Percentiles rank a stretch among this genome's conserved stretches.
Conservation (phyloP, 2,329 filamentous ascomycete genomes). For the Cercospora zeae-maydis region DNA sequence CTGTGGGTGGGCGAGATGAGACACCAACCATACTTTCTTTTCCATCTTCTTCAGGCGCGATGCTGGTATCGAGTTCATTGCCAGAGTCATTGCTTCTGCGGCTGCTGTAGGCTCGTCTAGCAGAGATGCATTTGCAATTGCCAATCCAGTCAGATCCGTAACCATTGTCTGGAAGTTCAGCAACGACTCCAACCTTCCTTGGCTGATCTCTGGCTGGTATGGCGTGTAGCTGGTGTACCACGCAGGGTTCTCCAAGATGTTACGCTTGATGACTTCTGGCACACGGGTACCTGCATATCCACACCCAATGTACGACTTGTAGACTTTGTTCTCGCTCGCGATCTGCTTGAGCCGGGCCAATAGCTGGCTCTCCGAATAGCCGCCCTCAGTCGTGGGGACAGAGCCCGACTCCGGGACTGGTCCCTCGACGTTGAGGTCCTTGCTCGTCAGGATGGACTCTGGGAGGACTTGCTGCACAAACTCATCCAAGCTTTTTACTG, state of each 20-base stretch:
- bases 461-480: conserved; percentile 85
- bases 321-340: conserved; percentile 59
- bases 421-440: conserved; percentile 57
- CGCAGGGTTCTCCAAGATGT: conserved; percentile 85
- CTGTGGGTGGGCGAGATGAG: conserved; percentile 76
- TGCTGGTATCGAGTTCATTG: conserved; percentile 68
- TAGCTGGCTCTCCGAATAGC: conserved; percentile 59
- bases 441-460: conserved; percentile 67
- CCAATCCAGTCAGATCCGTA: conserved; percentile 78
- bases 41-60: conserved; percentile 65
- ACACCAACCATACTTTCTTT: conserved; percentile 81
- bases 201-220: conserved; percentile 95
- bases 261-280: conserved; percentile 86
- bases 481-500: conserved; percentile 68
- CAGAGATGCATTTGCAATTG: conserved; percentile 86
- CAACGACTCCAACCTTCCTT: conserved; percentile 85
- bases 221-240: conserved; percentile 99
- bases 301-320: conserved; percentile 71
- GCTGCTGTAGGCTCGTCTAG: conserved; percentile 90
- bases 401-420: conserved; percentile 44
- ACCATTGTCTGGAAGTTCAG: conserved; percentile 96
- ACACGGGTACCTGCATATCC: conserved; percentile 87
- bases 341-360: conserved; percentile 53
- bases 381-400: conserved; percentile 38
- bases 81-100: conserved; percentile 93